Evolutionary conservation across 2,329 filamentous ascomycete species (phyloP), one percentile per base, ranked within the genome.

Genomic region (Pezicula rhizophila): DNA sequence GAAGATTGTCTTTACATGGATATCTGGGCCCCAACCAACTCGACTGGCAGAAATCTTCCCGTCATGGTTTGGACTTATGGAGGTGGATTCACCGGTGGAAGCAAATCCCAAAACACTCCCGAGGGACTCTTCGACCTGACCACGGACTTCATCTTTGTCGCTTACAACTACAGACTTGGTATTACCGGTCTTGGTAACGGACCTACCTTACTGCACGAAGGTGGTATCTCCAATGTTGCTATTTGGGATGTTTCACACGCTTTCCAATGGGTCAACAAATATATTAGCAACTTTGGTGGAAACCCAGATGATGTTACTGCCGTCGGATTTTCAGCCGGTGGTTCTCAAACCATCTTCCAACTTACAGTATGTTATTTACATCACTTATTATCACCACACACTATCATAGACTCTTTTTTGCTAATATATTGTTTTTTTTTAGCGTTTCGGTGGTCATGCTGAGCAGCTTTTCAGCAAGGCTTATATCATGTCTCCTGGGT

Each of bases 251-350:
- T 74, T 51, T 70, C 74, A 51, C 63, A 69, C 3, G 68, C 69
- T 2, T 64, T 77, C 17, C 59, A 74, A 48, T 78, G 74, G 74
- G 70, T 74, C 1, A 68, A 72, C 46, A 63, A 71, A 45, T 67
- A 76, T 50, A 71, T 76, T 43, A 44, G 54, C 11, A 59, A 69
- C 1, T 59, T 77, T 4, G 70, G 70, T 11, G 76, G 75, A n/a
- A 69, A 77, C 48, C 63, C 67, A 3, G 58, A 59, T n/a, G 53
- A 62, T 1, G 69, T 77, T 6, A 75, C 69, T 2, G 72, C 70
- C 2, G 71, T 73, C 66, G 75, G 74, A 3, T 70, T 76, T 52
- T 75, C 70, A n/a, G 74, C 75, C 2, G 75, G 76, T 4, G 75
- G 47, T 37, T 55, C 54, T 37, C 69, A 70, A 8, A 67, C 71